Conservation (phyloP, 2,329 filamentous ascomycete genomes). For the Aspergillus ibericus region DNA sequence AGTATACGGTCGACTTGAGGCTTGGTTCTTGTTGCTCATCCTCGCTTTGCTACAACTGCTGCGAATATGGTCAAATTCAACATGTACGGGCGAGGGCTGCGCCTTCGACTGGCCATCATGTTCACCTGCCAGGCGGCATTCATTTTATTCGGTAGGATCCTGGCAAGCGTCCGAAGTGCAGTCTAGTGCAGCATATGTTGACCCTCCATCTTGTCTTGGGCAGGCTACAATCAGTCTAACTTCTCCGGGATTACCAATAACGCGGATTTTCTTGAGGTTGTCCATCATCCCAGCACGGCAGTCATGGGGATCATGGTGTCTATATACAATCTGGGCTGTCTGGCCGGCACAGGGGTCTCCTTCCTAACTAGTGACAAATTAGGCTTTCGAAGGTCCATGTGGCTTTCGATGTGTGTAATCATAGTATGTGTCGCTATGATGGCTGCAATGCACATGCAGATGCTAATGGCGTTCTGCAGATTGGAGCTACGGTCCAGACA, state of each 20-base stretch:
- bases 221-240: conserved; percentile 53
- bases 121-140: conserved; percentile 27
- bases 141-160: conserved; percentile 26
- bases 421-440: conserved; percentile 21
- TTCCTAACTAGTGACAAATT: conserved; percentile 34
- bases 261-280: conserved; percentile 44
- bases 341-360: conserved; percentile 36
- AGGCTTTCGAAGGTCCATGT: conserved; percentile 34
- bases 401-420: conserved; percentile 37
- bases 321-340: conserved; percentile 48
- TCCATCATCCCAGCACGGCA: conserved; percentile 39
- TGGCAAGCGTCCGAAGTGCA: background rate
- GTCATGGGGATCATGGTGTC: conserved; percentile 46
- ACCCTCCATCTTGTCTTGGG: conserved; percentile 2
- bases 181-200: conserved; percentile 4
- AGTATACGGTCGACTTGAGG: background rate
- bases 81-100: conserved; percentile 28
- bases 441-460: background rate
- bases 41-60: background rate
- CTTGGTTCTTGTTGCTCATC: background rate
- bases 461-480: conserved; percentile 17
- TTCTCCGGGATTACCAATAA: conserved; percentile 52
- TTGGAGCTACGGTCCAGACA: conserved; percentile 41
- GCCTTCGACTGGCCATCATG: conserved; percentile 29
- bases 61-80: conserved; percentile 24